phyloP scores from a whole-genome alignment of 2,329 filamentous ascomycete species.

The Periconia digitata region DNA sequence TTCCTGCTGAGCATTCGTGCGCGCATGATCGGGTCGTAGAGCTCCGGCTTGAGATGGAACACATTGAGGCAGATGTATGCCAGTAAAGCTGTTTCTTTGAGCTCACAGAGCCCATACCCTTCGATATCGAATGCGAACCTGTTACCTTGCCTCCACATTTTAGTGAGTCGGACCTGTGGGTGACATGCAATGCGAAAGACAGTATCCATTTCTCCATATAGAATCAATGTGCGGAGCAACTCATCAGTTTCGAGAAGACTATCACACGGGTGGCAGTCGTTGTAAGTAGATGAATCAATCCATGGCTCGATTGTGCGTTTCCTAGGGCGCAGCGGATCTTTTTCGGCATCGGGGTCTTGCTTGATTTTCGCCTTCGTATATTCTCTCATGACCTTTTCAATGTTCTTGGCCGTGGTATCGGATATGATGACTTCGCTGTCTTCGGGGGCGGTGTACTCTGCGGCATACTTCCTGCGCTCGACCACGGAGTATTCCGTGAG shows the following conservation, averaged over 20 bases:
- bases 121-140: background rate
- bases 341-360: background rate
- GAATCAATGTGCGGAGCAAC: slow-evolving; percentile 9
- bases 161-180: slow-evolving; percentile 1
- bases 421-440: slow-evolving; percentile 12
- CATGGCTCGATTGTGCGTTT: background rate
- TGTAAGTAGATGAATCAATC: background rate
- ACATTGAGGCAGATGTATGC: slow-evolving; percentile 16
- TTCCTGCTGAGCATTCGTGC: slow-evolving; percentile 2
- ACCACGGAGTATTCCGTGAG: slow-evolving; percentile 3
- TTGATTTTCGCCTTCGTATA: slow-evolving; percentile 1
- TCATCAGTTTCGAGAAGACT: slow-evolving; percentile 2
- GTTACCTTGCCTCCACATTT: slow-evolving; percentile 1
- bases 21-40: slow-evolving; percentile 5
- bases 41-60: slow-evolving; percentile 11
- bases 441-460: slow-evolving; percentile 2
- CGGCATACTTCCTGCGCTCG: slow-evolving; percentile 11
- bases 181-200: slow-evolving; percentile 11
- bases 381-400: slow-evolving; percentile 5
- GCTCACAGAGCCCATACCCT: slow-evolving; percentile 3
- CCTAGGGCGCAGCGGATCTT: background rate
- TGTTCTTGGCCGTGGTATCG: slow-evolving; percentile 1
- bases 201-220: slow-evolving; percentile 12
- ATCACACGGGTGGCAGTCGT: background rate
- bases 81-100: slow-evolving; percentile 11